These are phyloP conservation scores for Chamaecyparis obtusa DNA, from an alignment of 75 land plant genomes.

Conservation along the genomic window DNA sequence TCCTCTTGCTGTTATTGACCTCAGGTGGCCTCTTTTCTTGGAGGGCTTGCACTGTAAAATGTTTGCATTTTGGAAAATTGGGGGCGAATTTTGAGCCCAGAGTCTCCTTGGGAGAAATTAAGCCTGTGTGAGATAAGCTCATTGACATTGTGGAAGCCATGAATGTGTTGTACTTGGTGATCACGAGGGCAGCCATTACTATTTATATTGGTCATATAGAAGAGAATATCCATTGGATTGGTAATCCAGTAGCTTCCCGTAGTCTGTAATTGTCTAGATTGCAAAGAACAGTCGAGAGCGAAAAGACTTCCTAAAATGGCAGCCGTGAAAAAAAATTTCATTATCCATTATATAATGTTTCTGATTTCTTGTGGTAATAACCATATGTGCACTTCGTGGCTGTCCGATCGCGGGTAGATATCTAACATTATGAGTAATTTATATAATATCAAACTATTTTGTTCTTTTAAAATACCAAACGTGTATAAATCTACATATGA, in stretches of 20 bases:
- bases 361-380: neutral
- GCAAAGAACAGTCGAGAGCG: neutral
- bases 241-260: neutral
- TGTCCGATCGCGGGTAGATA: neutral
- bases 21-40: slow-evolving; percentile 15
- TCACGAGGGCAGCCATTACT: neutral
- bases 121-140: neutral
- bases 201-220: neutral
- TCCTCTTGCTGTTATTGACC: slow-evolving; percentile 30
- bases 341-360: neutral
- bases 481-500: too few relatives aligned
- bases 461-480: too few relatives aligned
- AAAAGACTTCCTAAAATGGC: neutral
- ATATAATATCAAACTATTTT: too few relatives aligned
- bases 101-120: neutral
- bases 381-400: neutral
- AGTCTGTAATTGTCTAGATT: neutral
- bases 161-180: neutral
- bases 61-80: neutral
- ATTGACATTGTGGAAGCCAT: slow-evolving; percentile 9
- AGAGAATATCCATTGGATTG: neutral
- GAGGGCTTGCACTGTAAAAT: neutral
- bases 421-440: too few relatives aligned
- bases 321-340: neutral
- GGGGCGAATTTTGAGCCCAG: neutral